Percentiles rank a stretch among this genome's conserved stretches.
phyloP scores from a whole-genome alignment of 2,329 filamentous ascomycete genomes.

The Helotiales sp. region DNA sequence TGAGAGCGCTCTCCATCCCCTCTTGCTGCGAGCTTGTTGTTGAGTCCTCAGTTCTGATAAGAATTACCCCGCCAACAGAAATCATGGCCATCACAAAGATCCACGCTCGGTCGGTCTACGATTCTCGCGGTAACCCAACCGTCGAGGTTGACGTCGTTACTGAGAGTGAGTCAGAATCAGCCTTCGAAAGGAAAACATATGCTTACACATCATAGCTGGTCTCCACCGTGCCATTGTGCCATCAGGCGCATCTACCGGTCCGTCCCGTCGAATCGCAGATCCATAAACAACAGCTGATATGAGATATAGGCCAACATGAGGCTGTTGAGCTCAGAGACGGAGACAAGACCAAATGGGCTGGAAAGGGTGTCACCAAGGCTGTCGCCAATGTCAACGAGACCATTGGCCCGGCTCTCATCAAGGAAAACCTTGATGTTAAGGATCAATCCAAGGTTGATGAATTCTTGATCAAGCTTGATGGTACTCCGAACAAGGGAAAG shows the following conservation, averaged over 20 bases:
- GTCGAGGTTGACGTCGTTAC: conserved; percentile 98
- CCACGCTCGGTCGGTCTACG: conserved; percentile 93
- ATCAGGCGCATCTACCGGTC: conserved; percentile 92
- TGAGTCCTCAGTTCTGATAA: conserved; percentile 12
- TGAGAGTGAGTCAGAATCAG: too few species aligned
- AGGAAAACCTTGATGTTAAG: conserved; percentile 81
- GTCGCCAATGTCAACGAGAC: conserved; percentile 81
- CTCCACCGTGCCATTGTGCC: conserved; percentile 97
- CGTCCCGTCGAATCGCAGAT: conserved; percentile 39
- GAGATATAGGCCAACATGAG: conserved; percentile 73
- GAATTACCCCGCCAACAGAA: conserved; percentile 22
- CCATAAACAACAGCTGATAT: conserved; percentile 23
- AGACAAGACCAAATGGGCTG: conserved; percentile 82
- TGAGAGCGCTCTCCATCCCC: conserved; percentile 1
- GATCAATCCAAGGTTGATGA: conserved; percentile 82
- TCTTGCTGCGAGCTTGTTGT: not conserved
- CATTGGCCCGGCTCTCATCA: conserved; percentile 80
- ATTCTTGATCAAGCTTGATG: conserved; percentile 84
- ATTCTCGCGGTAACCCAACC: conserved; percentile 97
- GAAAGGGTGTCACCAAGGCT: conserved; percentile 86
- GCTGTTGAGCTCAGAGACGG: conserved; percentile 89
- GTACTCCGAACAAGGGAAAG: conserved; percentile 82
- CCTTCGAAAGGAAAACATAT: too few species aligned
- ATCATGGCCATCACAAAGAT: conserved; percentile 91
- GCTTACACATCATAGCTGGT: too few species aligned